Base-by-base conservation (phyloP, 345 rosid species). In the Dipteronia dyeriana region DNA sequence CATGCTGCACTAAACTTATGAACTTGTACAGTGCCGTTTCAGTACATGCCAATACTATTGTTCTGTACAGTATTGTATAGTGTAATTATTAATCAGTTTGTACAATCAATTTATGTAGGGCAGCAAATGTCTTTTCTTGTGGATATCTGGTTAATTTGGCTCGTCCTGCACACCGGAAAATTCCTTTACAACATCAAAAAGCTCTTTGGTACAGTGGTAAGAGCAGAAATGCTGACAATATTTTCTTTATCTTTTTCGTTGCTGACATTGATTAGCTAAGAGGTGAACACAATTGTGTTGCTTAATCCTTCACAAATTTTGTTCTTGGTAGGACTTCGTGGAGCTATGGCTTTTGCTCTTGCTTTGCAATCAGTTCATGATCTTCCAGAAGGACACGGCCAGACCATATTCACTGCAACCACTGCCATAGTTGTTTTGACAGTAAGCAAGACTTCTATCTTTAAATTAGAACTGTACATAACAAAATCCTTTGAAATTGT, bases 261-360 rank as follows among this genome's bases (percentile, higher is more conserved):
- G 73, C 43, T 16, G 22, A 25, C 60, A 43, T 26, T 16, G 11
- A 19, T 34, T 29, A 7, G 22, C 26, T 74, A 34, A 11, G 7
- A 26, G 43, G 47, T 74, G 45, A 43, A 38, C 43, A 41, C 26
- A 16, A 45, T 20, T 78, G 54, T 11, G 49, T 66, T 45, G 22
- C 75, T 68, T 64, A 60, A 66, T 73, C 73, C 76, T 68, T 68
- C 29, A 76, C 68, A 71, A 75, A 69, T 61, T 53, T 13, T 85
- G 84, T 75, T 65, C 62, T 62, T 82, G 78, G 16, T 84, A 94
- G 98, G 98, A 61, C 98, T 94, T 86, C 84, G 97, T 84, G 98
- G 99, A 63, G 99, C 99, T 26, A 96, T 96, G 99, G 99, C 99
- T 73, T 96, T 96, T 91, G 99, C 99, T 67, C 97, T 96, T 87